Base-by-base conservation (phyloP, 1,284 basidiomycete genomes). In the Tremellales sp. region DNA sequence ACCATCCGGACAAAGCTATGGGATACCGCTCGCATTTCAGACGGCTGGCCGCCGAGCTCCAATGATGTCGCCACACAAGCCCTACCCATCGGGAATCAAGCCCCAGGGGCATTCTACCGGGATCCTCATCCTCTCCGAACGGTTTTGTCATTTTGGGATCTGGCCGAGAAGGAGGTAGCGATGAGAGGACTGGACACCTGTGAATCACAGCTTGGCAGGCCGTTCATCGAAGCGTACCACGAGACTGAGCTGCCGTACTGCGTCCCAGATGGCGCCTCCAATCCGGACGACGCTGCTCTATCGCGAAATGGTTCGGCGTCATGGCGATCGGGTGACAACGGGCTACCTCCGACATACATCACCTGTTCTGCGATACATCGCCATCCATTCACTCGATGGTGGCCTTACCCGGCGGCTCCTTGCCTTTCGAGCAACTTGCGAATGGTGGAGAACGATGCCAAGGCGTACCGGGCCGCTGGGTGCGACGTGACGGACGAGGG, bases 361-460 rank as follows among this genome's bases (percentile, higher is more conserved):
- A 53, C 52, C 22, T 71, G 70, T 49, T 47, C 58, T 15, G 60
- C 64, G 8, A 57, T 70, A 3, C 60, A 62, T 29, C 46, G 49
- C 25, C 49, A 63, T 29, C 6, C 17, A 0, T 64, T 64, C 43
- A 56, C 58, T 8, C 50, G 47, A 3, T 71, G 67, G 68, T 73
- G 70, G 70, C 70, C 68, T 0, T 64, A 63, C 33, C 67, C 66
- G 1, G 60, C 65, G 4, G 49, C 66, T 3, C 63, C 67, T 2
- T 73, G 70, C 42, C 27, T 71, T 2, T 60, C 61, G 10, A 55
- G 45, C 11, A 57, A 64, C 36, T 43, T 72, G 2, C 56, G 61
- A 2, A 44, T 63, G 2, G 46, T 57, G 10, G 47, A 50, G 3
- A 46, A 54, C 13, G 50, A 57, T 2, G 41, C 45, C 25, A 46